phyloP scores from a whole-genome alignment of 192 early-diverging fungal genomes.

The Radiomyces spectabilis region DNA sequence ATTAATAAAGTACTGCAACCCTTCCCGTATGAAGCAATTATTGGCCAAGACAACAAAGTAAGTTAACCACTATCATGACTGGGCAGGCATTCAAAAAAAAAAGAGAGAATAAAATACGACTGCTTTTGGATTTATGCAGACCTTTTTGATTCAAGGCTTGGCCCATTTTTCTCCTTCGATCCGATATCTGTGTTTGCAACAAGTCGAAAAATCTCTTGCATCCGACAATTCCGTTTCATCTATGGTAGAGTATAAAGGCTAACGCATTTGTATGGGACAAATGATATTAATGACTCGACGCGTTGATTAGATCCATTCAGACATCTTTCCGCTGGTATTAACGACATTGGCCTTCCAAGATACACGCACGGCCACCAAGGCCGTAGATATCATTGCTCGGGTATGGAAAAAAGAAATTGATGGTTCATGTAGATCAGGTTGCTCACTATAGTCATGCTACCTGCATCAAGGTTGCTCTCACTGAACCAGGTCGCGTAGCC shows the following conservation, averaged over 20 bases:
- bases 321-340: conserved; percentile 18
- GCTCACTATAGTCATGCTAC: neutral
- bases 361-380: conserved; percentile 16
- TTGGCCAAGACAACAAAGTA: conserved; percentile 14
- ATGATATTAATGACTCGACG: neutral
- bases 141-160: conserved; percentile 25
- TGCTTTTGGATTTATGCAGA: conserved; percentile 7
- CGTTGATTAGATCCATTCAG: conserved; percentile 19
- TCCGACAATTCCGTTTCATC: conserved; percentile 9
- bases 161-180: conserved; percentile 26
- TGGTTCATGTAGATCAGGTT: neutral
- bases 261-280: too few species aligned
- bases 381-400: conserved; percentile 24
- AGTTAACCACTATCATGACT: too few species aligned
- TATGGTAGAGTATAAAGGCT: too few species aligned
- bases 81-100: too few species aligned
- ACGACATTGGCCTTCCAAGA: conserved; percentile 28
- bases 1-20: conserved; percentile 21
- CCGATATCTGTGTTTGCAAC: conserved; percentile 30
- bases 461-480: neutral
- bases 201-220: conserved; percentile 33
- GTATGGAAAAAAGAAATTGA: conserved; percentile 5
- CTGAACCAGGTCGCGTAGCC: neutral
- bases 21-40: conserved; percentile 9
- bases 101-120: neutral